Conservation (phyloP, 2,329 filamentous ascomycete genomes). For the Colletotrichum sp. region DNA sequence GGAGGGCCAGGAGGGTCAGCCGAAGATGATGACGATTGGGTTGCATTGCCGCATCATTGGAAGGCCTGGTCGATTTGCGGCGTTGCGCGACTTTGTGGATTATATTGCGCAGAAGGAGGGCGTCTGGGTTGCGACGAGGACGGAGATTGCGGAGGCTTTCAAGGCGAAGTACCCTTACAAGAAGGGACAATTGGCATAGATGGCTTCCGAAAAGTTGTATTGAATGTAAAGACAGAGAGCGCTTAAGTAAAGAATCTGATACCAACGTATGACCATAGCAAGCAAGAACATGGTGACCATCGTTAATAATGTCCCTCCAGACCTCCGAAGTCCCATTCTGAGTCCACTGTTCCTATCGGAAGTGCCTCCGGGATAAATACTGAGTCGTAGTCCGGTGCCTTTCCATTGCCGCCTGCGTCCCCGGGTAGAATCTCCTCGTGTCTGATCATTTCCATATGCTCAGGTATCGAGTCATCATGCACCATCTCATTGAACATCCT, state of each 20-base stretch:
- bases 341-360: neutral
- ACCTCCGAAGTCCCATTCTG: conserved; percentile 12
- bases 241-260: neutral
- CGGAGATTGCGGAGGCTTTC: conserved; percentile 56
- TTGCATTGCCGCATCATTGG: conserved; percentile 59
- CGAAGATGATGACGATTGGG: conserved; percentile 64
- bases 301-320: neutral
- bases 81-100: conserved; percentile 56
- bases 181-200: conserved; percentile 38
- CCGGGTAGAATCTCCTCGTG: neutral
- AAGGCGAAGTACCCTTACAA: conserved; percentile 52
- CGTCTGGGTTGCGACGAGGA: conserved; percentile 59
- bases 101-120: conserved; percentile 56
- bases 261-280: neutral
- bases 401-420: fast-evolving
- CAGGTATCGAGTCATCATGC: conserved; percentile 3
- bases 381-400: neutral
- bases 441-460: neutral
- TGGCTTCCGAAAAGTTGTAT: fast-evolving
- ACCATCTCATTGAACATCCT: conserved; percentile 33
- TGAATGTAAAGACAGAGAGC: neutral
- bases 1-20: conserved; percentile 50
- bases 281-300: neutral
- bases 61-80: conserved; percentile 54
- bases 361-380: neutral